A percentile compares a stretch with the other conserved stretches of the same genome.
phyloP scores from a whole-genome alignment of 1,139 yeast species.

The Candida sp. region DNA sequence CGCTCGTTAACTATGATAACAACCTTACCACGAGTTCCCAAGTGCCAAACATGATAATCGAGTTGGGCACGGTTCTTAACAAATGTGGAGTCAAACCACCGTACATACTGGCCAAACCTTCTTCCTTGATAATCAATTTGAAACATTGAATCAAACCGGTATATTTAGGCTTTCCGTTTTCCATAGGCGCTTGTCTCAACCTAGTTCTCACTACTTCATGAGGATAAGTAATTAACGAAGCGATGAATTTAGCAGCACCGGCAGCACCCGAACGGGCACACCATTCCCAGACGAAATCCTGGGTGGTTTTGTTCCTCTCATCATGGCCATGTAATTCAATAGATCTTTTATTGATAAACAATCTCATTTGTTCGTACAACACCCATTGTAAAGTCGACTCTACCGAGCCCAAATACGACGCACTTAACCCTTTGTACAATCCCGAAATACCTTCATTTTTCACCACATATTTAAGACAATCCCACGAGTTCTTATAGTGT shows the following conservation, averaged over 20 bases:
- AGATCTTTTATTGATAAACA: conserved; percentile 59
- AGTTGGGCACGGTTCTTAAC: conserved; percentile 95
- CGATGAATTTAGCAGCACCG: conserved; percentile 92
- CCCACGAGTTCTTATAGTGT: conserved; percentile 79
- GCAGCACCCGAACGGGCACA: conserved; percentile 97
- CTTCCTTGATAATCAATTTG: conserved; percentile 78
- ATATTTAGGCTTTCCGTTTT: conserved; percentile 79
- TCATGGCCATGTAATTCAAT: conserved; percentile 42
- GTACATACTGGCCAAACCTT: conserved; percentile 90
- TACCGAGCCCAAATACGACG: conserved; percentile 90
- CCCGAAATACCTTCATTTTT: conserved; percentile 77
- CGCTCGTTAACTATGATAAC: conserved; percentile 50
- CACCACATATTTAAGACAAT: conserved; percentile 70
- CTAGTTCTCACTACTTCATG: conserved; percentile 97
- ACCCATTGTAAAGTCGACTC: conserved; percentile 98
- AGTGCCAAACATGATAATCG: conserved; percentile 98
- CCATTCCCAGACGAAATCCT: conserved; percentile 82
- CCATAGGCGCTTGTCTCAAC: conserved; percentile 86
- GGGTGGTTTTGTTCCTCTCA: conserved; percentile 43
- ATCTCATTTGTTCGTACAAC: conserved; percentile 91
- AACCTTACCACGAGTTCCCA: conserved; percentile 91
- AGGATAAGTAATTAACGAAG: conserved; percentile 92
- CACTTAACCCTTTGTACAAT: conserved; percentile 84
- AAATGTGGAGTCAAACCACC: conserved; percentile 98
- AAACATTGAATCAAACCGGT: conserved; percentile 90